Evolutionary conservation across 495 filamentous ascomycete species (phyloP).

Genomic region (Sordaria brevicollis): DNA sequence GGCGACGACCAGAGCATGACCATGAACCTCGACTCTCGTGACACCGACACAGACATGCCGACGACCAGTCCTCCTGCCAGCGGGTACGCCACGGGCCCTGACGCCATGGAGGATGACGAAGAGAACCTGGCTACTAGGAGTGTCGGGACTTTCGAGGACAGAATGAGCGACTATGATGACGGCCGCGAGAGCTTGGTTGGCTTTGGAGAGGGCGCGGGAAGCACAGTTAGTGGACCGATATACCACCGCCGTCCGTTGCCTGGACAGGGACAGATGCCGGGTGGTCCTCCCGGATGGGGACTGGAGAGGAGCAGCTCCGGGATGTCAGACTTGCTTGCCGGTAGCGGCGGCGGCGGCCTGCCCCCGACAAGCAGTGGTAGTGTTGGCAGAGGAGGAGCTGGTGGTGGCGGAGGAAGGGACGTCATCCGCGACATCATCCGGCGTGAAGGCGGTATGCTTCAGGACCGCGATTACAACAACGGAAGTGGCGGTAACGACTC

Average conservation of each 20-base stretch:
- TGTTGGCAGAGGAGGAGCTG: not conserved
- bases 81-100: constrained; percentile 22
- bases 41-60: constrained; percentile 24
- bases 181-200: constrained; percentile 60
- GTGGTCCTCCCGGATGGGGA: constrained; percentile 10
- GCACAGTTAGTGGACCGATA: constrained; percentile 63
- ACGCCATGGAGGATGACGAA: constrained; percentile 28
- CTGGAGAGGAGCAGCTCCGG: constrained; percentile 35
- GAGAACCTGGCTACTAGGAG: constrained; percentile 31
- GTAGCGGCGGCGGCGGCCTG: not conserved
- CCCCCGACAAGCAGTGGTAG: not conserved
- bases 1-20: constrained; percentile 37
- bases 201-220: constrained; percentile 80
- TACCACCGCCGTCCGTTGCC: constrained; percentile 39
- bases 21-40: constrained; percentile 36
- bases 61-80: constrained; percentile 18
- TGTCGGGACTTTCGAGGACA: constrained; percentile 55
- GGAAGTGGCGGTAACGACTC: constrained; percentile 16
- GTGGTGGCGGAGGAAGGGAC: not conserved
- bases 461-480: constrained; percentile 5
- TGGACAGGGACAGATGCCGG: not conserved
- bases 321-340: constrained; percentile 23
- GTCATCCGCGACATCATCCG: not conserved
- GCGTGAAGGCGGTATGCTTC: not conserved
- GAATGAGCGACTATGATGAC: constrained; percentile 60